A percentile compares a stretch with the other conserved stretches of the same genome.
Evolutionary conservation across 208 protist species (phyloP).

Genomic region (Leishmania gerbilli): DNA sequence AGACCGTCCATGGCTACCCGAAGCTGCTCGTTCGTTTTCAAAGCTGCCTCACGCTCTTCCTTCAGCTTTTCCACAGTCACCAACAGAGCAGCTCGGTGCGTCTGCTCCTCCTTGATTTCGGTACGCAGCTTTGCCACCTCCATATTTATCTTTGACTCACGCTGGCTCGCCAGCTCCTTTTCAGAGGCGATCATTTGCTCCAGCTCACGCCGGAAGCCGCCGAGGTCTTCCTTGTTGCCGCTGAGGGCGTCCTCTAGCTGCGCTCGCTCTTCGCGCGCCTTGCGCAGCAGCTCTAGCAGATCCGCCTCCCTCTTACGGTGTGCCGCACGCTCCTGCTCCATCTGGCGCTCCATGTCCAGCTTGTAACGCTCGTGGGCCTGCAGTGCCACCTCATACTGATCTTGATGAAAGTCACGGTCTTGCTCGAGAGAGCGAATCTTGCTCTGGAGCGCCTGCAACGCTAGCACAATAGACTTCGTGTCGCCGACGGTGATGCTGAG

Average conservation of each 20-base stretch:
- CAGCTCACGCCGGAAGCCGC: constrained; percentile 69
- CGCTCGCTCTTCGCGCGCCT: constrained; percentile 64
- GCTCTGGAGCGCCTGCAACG: constrained; percentile 84
- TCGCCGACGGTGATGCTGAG: constrained; percentile 89
- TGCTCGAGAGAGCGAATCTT: constrained; percentile 89
- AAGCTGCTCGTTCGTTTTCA: constrained; percentile 72
- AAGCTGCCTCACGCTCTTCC: constrained; percentile 58
- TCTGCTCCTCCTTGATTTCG: constrained; percentile 64
- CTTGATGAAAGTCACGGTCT: constrained; percentile 87
- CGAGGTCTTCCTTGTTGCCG: constrained; percentile 54
- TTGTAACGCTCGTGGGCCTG: constrained; percentile 89
- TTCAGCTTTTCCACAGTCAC: constrained; percentile 60
- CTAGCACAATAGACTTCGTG: constrained; percentile 91
- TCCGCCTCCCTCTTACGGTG: constrained; percentile 80
- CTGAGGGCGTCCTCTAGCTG: constrained; percentile 58
- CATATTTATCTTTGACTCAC: constrained; percentile 51
- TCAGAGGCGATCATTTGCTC: constrained; percentile 79
- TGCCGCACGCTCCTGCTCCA: constrained; percentile 77
- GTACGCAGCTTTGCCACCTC: constrained; percentile 66
- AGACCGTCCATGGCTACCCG: constrained; percentile 71
- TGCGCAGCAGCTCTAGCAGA: constrained; percentile 71
- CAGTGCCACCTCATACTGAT: constrained; percentile 83
- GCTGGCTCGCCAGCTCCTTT: constrained; percentile 55
- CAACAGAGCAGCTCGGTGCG: constrained; percentile 44
- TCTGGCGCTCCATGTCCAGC: constrained; percentile 79